Base-by-base conservation (phyloP, 768 basidiomycete genomes). In the Pleurotus salmoneostramineus region DNA sequence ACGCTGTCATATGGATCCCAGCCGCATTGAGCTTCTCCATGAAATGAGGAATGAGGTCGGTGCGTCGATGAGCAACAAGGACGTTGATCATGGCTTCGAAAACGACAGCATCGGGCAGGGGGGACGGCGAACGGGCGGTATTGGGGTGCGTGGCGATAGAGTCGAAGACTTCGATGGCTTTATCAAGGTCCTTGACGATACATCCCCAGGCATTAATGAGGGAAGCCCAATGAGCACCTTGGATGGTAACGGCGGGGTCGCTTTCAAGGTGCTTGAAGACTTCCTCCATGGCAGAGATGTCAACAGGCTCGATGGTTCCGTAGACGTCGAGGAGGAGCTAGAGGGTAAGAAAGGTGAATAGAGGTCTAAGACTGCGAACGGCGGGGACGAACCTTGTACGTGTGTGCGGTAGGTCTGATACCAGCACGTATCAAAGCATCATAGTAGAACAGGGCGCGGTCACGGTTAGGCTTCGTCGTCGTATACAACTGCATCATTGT, bases 401-500 rank as follows among this genome's bases (percentile, higher is more conserved):
- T 98, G 71, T 98, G 91, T 5, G 88, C 85, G 2, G 93, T 90
- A 12, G 95, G 94, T 3, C 72, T 65, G 27, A 98, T 85, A 0
- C 77, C 72, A 3, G 81, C 85, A 32, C 70, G 67, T 36, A 75
- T 69, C 71, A 99, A 77, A 65, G 83, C 77, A 49, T 88, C 68
- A 69, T 89, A 89, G 69, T 87, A 98, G 63, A 82, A 77, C 31
- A 98, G 71, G 14, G 88, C 91, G 48, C 85, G 81, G 31, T 80
- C 81, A 54, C 94, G 83, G 61, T 92, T 88, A 1, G 94, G 96
- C 69, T 90, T 91, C n/a, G 90, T 94, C 56, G 88, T 84, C 50
- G 89, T 88, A 73, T 93, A 95, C 64, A 96, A 78, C 70, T 99
- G 97, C 84, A 99, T 98, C 95, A 99, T 97, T 35, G 90, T 95